A percentile compares a stretch with the other conserved stretches of the same genome.
phyloP scores from a whole-genome alignment of 306 rosid species.

The Inga leiocalycina region DNA sequence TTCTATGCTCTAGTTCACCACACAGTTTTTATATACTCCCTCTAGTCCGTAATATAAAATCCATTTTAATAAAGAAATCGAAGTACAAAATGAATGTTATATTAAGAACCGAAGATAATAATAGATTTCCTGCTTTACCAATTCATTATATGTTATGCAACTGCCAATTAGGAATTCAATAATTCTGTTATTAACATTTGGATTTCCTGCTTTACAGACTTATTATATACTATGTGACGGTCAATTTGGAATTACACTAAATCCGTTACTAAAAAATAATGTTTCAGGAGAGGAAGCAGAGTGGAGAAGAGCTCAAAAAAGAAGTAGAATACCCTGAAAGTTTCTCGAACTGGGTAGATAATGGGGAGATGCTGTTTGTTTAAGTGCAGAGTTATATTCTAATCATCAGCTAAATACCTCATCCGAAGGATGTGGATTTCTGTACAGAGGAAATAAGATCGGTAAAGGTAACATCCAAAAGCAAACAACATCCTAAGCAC shows the following conservation, averaged over 20 bases:
- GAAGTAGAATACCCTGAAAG: conserved; percentile 37
- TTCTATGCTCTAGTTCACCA: background rate
- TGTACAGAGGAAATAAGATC: conserved; percentile 59
- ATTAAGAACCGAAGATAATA: no score
- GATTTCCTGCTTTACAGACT: background rate
- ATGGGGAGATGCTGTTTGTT: conserved; percentile 46
- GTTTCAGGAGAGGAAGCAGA: conserved; percentile 48
- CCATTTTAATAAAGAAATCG: no score
- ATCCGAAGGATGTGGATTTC: conserved; percentile 65
- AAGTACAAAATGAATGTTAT: no score
- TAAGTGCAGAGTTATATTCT: conserved; percentile 19
- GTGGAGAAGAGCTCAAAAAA: conserved; percentile 39
- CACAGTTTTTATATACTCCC: background rate
- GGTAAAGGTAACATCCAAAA: conserved; percentile 39
- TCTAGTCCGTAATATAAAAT: no score
- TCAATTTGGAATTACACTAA: background rate
- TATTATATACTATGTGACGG: background rate
- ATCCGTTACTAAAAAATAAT: conserved; percentile 4
- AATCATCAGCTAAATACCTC: conserved; percentile 28
- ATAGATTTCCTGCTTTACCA: no score
- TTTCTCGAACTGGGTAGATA: conserved; percentile 53
- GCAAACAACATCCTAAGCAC: conserved; percentile 22
- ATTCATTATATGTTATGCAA: no score
- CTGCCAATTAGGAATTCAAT: no score
- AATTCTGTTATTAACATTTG: no score